Evolutionary conservation across 2,329 filamentous ascomycete species (phyloP).

Genomic region (Colletotrichum musae): DNA sequence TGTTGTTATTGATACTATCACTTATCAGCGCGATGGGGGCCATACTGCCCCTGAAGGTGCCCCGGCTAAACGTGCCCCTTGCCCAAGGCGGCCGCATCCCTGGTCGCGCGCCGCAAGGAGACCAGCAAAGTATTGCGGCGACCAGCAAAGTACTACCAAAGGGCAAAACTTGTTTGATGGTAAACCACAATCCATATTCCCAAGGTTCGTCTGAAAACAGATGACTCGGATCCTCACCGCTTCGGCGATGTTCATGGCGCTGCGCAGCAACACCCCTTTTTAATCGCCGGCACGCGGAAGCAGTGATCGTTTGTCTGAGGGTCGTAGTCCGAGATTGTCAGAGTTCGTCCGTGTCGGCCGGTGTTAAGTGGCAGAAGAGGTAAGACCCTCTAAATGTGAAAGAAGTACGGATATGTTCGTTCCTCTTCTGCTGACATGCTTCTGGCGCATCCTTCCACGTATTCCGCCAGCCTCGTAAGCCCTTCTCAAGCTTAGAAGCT

Average conservation of each 20-base stretch:
- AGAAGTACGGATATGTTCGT: background rate
- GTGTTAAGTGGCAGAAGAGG: background rate
- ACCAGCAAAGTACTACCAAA: background rate
- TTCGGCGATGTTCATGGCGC: conserved; percentile 18
- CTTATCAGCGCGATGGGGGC: conserved; percentile 1
- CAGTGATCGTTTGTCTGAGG: conserved; percentile 8
- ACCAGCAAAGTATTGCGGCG: background rate
- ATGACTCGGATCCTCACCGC: conserved; percentile 22
- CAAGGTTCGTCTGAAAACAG: conserved; percentile 38
- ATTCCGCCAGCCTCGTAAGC: background rate
- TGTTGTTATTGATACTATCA: conserved; percentile 5
- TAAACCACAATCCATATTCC: conserved; percentile 10
- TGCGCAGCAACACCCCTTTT: background rate
- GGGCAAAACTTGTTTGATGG: conserved; percentile 22
- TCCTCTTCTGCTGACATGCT: conserved; percentile 1
- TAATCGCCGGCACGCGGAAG: conserved; percentile 10
- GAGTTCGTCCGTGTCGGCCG: background rate
- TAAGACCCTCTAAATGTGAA: background rate
- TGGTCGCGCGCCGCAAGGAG: conserved; percentile 6
- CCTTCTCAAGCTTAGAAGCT: background rate
- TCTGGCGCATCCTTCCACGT: conserved; percentile 8
- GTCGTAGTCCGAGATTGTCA: background rate
- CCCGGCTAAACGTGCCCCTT: conserved; percentile 12
- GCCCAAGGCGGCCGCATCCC: conserved; percentile 13
- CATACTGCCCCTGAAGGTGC: conserved; percentile 19